These are phyloP conservation scores for Fusarium coffeatum DNA, from an alignment of 2,329 filamentous ascomycete genomes.

Conservation along the genomic window DNA sequence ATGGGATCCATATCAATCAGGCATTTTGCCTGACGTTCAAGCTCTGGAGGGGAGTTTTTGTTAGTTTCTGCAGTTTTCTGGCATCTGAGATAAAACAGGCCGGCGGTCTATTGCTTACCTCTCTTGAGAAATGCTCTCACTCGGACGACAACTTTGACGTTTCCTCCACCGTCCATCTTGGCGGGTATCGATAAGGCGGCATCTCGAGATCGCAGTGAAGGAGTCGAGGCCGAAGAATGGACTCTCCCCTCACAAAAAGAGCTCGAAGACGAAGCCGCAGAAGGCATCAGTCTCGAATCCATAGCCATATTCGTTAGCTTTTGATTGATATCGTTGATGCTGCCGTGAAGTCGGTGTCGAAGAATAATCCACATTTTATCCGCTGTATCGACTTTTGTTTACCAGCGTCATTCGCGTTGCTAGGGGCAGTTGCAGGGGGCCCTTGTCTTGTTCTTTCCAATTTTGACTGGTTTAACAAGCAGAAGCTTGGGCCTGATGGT, in stretches of 20 bases:
- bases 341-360: constrained; percentile 55
- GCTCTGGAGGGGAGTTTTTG: constrained; percentile 67
- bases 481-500: constrained; percentile 36
- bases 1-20: constrained; percentile 91
- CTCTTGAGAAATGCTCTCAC: constrained; percentile 82
- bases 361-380: constrained; percentile 55
- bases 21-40: constrained; percentile 82
- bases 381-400: constrained; percentile 48
- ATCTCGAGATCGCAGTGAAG: constrained; percentile 79
- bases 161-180: constrained; percentile 73
- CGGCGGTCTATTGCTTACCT: constrained; percentile 63
- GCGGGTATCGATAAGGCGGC: constrained; percentile 68
- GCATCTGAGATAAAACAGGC: background rate
- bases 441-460: constrained; percentile 19
- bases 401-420: constrained; percentile 51
- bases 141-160: constrained; percentile 84
- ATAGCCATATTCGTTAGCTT: constrained; percentile 57
- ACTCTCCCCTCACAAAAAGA: constrained; percentile 51
- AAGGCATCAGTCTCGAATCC: constrained; percentile 60
- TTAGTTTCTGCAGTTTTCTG: background rate
- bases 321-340: constrained; percentile 54
- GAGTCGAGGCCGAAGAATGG: constrained; percentile 79
- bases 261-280: constrained; percentile 47
- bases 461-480: constrained; percentile 21
- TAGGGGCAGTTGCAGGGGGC: constrained; percentile 48